These are phyloP conservation scores for Wallacemonas collosoma DNA, from an alignment of 208 protist genomes.

Conservation along the genomic window DNA sequence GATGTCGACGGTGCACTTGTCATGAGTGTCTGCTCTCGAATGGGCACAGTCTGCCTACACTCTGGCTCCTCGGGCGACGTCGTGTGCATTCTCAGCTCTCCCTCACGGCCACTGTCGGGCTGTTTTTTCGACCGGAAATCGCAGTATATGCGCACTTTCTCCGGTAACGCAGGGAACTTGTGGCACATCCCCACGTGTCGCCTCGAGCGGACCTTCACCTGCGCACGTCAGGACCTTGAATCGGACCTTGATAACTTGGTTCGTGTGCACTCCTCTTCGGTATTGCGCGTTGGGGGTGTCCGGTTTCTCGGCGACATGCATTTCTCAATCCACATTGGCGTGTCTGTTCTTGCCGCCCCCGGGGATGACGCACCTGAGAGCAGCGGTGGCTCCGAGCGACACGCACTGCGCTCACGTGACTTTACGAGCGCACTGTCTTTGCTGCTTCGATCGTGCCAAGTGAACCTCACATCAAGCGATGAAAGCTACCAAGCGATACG, in stretches of 20 bases:
- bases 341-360: constrained; percentile 24
- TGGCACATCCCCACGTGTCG: constrained; percentile 82
- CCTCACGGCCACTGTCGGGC: constrained; percentile 61
- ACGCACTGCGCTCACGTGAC: not conserved
- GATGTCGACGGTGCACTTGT: constrained; percentile 51
- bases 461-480: not conserved
- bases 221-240: constrained; percentile 5
- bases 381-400: not conserved
- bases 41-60: constrained; percentile 74
- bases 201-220: constrained; percentile 60
- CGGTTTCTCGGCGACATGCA: constrained; percentile 27
- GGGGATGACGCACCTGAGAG: not conserved
- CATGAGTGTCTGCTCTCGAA: constrained; percentile 53
- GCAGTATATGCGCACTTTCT: constrained; percentile 65
- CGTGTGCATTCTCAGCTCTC: constrained; percentile 53
- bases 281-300: constrained; percentile 22
- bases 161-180: constrained; percentile 52
- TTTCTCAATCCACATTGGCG: constrained; percentile 34
- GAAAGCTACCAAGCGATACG: not conserved
- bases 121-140: constrained; percentile 48
- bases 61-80: constrained; percentile 44
- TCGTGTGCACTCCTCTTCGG: constrained; percentile 32
- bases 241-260: constrained; percentile 28
- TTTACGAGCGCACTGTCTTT: constrained; percentile 8
- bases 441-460: constrained; percentile 3